A percentile compares a stretch with the other conserved stretches of the same genome.
Conservation (phyloP, 2,329 filamentous ascomycete genomes). For the Colletotrichum karsti region DNA sequence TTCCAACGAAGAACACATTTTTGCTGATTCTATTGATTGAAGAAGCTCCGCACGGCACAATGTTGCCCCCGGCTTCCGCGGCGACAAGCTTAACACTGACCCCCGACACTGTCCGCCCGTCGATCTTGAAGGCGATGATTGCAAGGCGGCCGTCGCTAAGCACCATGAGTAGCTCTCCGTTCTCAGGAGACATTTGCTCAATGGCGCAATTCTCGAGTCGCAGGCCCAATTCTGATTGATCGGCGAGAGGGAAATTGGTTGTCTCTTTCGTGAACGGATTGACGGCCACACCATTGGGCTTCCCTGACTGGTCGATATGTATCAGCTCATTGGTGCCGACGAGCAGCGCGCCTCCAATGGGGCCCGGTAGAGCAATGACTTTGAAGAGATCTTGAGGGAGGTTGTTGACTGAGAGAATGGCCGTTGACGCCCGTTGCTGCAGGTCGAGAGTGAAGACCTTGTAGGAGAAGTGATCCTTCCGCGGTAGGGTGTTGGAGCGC, state of each 20-base stretch:
- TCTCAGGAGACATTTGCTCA: constrained; percentile 78
- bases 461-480: constrained; percentile 88
- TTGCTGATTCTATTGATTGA: constrained; percentile 75
- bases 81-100: constrained; percentile 76
- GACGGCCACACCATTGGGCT: constrained; percentile 89
- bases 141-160: constrained; percentile 79
- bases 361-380: constrained; percentile 83
- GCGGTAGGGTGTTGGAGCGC: constrained; percentile 80
- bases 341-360: constrained; percentile 88
- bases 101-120: constrained; percentile 90
- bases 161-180: constrained; percentile 85
- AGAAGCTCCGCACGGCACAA: constrained; percentile 71
- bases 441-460: constrained; percentile 96
- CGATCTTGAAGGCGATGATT: constrained; percentile 83
- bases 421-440: constrained; percentile 91
- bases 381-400: constrained; percentile 88
- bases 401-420: constrained; percentile 84
- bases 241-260: constrained; percentile 84
- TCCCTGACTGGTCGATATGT: constrained; percentile 95
- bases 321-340: constrained; percentile 91
- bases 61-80: constrained; percentile 67
- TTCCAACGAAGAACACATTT: constrained; percentile 83
- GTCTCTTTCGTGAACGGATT: constrained; percentile 87
- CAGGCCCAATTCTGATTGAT: constrained; percentile 83
- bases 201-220: constrained; percentile 84